A percentile compares a stretch with the other conserved stretches of the same genome.
These are phyloP conservation scores for Vitis rupestris DNA, from an alignment of 164 flowering plant genomes.

Conservation along the genomic window DNA sequence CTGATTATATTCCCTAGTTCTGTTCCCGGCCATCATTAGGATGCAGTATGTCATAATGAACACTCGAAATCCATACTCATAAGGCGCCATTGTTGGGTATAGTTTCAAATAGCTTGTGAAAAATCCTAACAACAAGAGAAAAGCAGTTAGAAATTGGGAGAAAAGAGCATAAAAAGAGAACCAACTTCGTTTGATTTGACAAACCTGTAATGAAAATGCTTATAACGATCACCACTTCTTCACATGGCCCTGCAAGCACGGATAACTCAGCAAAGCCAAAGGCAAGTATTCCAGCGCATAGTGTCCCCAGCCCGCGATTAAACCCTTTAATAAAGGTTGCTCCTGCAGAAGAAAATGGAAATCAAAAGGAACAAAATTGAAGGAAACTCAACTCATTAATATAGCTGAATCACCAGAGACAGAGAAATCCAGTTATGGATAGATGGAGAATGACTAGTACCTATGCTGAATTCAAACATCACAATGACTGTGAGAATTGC, in stretches of 20 bases:
- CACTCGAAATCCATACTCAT: constrained; percentile 71
- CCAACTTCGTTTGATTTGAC: too few species aligned
- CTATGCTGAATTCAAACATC: constrained; percentile 41
- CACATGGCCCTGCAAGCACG: constrained; percentile 16
- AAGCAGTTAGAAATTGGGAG: neutral
- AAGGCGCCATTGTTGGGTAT: constrained; percentile 59
- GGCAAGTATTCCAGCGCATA: constrained; percentile 33
- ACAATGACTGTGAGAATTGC: constrained; percentile 42
- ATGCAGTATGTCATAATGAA: constrained; percentile 62
- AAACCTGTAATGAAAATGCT: constrained; percentile 35
- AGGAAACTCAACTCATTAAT: neutral
- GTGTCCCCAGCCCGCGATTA: constrained; percentile 36
- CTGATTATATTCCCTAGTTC: constrained; percentile 32
- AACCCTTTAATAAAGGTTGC: constrained; percentile 41
- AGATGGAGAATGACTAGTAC: constrained; percentile 8
- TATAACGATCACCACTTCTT: constrained; percentile 25
- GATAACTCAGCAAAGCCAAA: constrained; percentile 30
- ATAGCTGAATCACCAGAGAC: too few species aligned
- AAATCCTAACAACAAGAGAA: constrained; percentile 29
- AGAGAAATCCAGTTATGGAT: too few species aligned
- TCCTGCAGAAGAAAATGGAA: constrained; percentile 15
- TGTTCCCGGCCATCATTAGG: constrained; percentile 54
- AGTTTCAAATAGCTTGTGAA: constrained; percentile 39
- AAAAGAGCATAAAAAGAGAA: neutral
- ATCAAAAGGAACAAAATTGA: neutral